Conservation (phyloP, 1,139 yeast genomes). For the Candida sp. region DNA sequence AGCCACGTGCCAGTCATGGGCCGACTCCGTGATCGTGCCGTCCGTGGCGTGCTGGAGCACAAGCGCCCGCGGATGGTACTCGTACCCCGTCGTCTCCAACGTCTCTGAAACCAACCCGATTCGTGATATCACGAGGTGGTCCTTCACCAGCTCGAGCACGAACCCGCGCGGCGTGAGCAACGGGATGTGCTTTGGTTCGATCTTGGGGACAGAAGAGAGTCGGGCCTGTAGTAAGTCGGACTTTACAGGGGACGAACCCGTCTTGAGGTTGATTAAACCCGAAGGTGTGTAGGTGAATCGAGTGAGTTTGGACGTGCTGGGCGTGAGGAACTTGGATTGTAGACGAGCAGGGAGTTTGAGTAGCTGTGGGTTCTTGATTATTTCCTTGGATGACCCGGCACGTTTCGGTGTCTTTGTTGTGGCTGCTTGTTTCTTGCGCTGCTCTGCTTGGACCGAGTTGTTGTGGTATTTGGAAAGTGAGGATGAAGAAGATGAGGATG, state of each 20-base stretch:
- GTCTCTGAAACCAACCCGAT: not conserved
- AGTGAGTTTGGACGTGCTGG: constrained; percentile 1
- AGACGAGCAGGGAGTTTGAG: not conserved
- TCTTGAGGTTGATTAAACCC: constrained; percentile 11
- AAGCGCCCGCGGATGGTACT: not conserved
- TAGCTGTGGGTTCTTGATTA: constrained; percentile 1
- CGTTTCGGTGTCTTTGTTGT: constrained; percentile 19
- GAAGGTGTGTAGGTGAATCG: constrained; percentile 1
- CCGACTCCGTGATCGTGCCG: constrained; percentile 7
- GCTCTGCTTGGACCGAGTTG: constrained; percentile 32
- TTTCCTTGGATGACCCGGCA: constrained; percentile 5
- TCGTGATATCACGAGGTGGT: constrained; percentile 6
- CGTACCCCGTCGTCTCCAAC: not conserved
- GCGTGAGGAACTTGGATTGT: not conserved
- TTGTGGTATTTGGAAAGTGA: constrained; percentile 31
- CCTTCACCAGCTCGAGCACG: constrained; percentile 6
- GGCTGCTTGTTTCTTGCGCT: constrained; percentile 22
- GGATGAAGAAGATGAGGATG: constrained; percentile 4
- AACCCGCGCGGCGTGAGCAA: constrained; percentile 10
- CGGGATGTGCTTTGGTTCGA: constrained; percentile 5
- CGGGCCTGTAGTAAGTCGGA: not conserved
- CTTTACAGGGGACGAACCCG: constrained; percentile 5
- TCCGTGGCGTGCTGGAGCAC: constrained; percentile 6
- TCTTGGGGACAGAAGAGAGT: not conserved
- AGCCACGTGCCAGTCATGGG: constrained; percentile 2